Conservation (phyloP, 2,329 filamentous ascomycete genomes). For the Epichloe festucae region DNA sequence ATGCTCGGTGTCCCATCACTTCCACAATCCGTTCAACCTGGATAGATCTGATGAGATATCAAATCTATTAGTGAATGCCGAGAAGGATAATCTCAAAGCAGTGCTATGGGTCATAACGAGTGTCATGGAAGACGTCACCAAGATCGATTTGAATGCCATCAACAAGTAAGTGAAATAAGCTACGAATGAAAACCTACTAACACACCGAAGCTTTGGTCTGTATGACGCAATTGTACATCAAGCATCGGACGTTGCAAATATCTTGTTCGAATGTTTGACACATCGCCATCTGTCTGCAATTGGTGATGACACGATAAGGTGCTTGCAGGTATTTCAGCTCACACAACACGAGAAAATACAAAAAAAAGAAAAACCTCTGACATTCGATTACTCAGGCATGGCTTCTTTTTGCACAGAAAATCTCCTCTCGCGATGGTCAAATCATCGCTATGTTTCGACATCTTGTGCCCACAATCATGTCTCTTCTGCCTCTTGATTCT, state of each 20-base stretch:
- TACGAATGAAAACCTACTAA: background rate
- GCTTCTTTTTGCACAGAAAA: slow-evolving; percentile 59
- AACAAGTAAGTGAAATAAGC: slow-evolving; percentile 33
- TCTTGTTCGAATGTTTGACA: slow-evolving; percentile 25
- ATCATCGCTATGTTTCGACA: slow-evolving; percentile 46
- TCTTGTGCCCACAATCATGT: slow-evolving; percentile 46
- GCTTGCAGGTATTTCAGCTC: slow-evolving; percentile 38
- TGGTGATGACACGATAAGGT: slow-evolving; percentile 44
- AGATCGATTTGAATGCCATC: slow-evolving; percentile 48
- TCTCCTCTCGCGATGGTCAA: slow-evolving; percentile 42
- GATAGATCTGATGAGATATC: slow-evolving; percentile 25
- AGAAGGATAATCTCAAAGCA: slow-evolving; percentile 35
- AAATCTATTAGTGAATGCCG: slow-evolving; percentile 34
- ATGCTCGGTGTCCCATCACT: slow-evolving; percentile 32
- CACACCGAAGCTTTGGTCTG: slow-evolving; percentile 20
- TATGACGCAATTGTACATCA: slow-evolving; percentile 29
- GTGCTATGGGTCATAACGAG: slow-evolving; percentile 48
- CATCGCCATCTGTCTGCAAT: slow-evolving; percentile 19
- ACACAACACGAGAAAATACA: background rate
- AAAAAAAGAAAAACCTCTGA: background rate
- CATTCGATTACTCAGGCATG: slow-evolving; percentile 42
- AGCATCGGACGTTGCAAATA: slow-evolving; percentile 23
- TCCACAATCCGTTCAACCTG: slow-evolving; percentile 11
- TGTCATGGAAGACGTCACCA: slow-evolving; percentile 28
- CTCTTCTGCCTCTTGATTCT: slow-evolving; percentile 44